Conservation (phyloP, 768 basidiomycete genomes). For the Mycena venus region DNA sequence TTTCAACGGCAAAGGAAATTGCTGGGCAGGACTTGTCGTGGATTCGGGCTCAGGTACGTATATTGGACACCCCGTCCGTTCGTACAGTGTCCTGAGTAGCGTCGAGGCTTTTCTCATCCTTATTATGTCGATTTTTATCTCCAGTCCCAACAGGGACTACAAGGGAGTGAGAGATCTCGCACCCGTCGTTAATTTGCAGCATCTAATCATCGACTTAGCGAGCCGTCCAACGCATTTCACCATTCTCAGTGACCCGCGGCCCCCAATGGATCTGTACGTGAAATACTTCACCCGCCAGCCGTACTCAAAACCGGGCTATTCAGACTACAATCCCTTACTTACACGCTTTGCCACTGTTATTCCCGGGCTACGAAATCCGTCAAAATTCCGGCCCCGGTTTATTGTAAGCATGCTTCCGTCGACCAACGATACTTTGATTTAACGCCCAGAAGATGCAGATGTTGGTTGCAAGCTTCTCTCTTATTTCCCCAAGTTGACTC, state of each 20-base stretch:
- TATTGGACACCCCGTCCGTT: neutral
- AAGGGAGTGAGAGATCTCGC: conserved; percentile 56
- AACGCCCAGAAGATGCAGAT: conserved; percentile 62
- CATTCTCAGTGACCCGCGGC: conserved; percentile 52
- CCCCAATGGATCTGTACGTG: conserved; percentile 40
- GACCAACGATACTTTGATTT: neutral
- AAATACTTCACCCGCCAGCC: neutral
- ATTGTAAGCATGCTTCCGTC: conserved; percentile 59
- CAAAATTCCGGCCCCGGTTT: conserved; percentile 80
- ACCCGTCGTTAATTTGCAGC: neutral
- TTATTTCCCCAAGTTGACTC: neutral
- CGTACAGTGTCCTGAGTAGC: neutral
- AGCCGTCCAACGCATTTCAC: conserved; percentile 72
- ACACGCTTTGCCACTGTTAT: conserved; percentile 75
- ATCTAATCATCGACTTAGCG: conserved; percentile 47
- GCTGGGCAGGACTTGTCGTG: neutral
- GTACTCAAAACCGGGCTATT: neutral
- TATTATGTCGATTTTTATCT: conserved; percentile 74
- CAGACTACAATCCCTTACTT: conserved; percentile 29
- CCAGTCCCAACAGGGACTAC: conserved; percentile 66
- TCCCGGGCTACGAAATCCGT: conserved; percentile 80
- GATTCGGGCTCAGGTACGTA: neutral
- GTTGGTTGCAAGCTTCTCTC: conserved; percentile 46
- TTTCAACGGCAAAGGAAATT: neutral
- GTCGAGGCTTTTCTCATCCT: conserved; percentile 52